A percentile compares a stretch with the other conserved stretches of the same genome.
Evolutionary conservation across 202 grass and related monocot genomes (phyloP).

Genomic region (Thinopyrum obtusiflorum): DNA sequence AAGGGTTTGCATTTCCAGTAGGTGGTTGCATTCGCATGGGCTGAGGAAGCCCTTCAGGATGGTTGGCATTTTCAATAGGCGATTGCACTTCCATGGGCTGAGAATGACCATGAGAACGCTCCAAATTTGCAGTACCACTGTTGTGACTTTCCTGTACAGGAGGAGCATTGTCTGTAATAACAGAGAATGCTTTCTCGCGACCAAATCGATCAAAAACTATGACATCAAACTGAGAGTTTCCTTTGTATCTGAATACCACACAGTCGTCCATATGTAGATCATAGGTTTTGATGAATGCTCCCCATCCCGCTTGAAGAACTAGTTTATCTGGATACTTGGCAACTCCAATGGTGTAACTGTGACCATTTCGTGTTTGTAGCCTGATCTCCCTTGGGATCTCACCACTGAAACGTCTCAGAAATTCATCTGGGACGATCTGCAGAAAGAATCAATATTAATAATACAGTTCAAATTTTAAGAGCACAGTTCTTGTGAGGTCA

Average conservation of each 20-base stretch:
- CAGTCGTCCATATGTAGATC: conserved; percentile 18
- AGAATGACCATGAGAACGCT: conserved; percentile 5
- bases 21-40: background rate
- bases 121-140: background rate
- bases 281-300: conserved; percentile 24
- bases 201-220: conserved; percentile 27
- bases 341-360: conserved; percentile 20
- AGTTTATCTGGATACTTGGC: conserved; percentile 15
- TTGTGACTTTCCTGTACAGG: background rate
- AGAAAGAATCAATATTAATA: background rate
- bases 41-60: background rate
- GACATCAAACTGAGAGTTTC: conserved; percentile 34
- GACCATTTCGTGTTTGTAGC: conserved; percentile 31
- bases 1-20: background rate
- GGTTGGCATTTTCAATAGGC: background rate
- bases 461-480: background rate
- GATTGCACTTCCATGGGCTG: background rate
- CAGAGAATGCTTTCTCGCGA: conserved; percentile 2
- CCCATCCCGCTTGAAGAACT: conserved; percentile 33
- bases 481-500: background rate
- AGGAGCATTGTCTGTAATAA: conserved; percentile 8
- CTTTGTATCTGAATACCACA: conserved; percentile 33
- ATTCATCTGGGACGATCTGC: conserved; percentile 36
- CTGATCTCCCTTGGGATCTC: conserved; percentile 20
- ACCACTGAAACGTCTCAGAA: conserved; percentile 30